Percentiles rank a stretch among this genome's conserved stretches.
Evolutionary conservation across 345 rosid species (phyloP).

Genomic region (Populus alba): DNA sequence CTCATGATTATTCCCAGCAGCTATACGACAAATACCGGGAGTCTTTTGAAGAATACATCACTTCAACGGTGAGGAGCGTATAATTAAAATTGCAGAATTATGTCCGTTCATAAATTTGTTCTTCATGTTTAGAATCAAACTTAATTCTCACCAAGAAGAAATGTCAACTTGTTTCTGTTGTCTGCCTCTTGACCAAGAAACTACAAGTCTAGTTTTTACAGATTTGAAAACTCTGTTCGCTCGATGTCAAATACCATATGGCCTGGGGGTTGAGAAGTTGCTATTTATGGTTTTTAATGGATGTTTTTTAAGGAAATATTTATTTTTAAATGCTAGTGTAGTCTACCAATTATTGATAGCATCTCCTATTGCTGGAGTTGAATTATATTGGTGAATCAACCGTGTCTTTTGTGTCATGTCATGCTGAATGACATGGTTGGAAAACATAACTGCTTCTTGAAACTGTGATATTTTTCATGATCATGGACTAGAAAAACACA

Average conservation of each 20-base stretch:
- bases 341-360: background rate
- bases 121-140: background rate
- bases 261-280: background rate
- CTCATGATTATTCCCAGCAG: constrained; percentile 37
- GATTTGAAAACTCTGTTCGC: background rate
- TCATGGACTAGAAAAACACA: background rate
- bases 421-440: background rate
- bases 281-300: background rate
- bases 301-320: background rate
- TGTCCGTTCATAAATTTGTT: background rate
- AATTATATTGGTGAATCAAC: background rate
- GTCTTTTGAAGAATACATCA: constrained; percentile 28
- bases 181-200: background rate
- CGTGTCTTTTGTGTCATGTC: background rate
- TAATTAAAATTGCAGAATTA: background rate
- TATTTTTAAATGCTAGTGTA: background rate
- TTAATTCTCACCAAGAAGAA: background rate
- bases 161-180: background rate
- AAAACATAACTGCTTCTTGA: background rate
- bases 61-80: constrained; percentile 20
- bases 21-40: constrained; percentile 32
- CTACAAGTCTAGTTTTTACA: background rate
- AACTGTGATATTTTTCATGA: background rate
- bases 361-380: background rate
- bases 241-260: background rate